Base-by-base conservation (phyloP, 371 early-diverging fungal species). In the Mortierella sp. region DNA sequence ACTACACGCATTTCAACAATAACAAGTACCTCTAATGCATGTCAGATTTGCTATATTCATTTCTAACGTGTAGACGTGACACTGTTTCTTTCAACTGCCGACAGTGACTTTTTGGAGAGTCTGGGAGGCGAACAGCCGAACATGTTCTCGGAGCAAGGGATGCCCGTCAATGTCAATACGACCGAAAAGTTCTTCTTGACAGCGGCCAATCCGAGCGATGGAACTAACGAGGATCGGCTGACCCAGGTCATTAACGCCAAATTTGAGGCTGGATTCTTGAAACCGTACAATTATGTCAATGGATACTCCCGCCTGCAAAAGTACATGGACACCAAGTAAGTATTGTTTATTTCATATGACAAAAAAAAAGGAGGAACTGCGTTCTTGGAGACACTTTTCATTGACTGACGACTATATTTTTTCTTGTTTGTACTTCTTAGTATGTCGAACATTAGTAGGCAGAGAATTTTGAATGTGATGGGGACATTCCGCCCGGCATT, bases 281-380 rank as follows among this genome's bases (percentile, higher is more conserved):
- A 96, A 82, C 98, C 98, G 1, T 97, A 96, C 92, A 97, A 98
- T 88, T 97, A 97, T 89, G 96, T 96, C 76, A 95, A 93, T 88
- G 95, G 96, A 0, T 98, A 98, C 87, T 91, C 96, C n/a, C 90
- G 96, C 32, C 89, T 98, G 74, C 96, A 96, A 79, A 89, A 90
- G 73, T 97, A 96, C 87, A 97, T 98, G 97, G 98, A 98, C 78
- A 91, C 90, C 74, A 91, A 97, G 95, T 93, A 90, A 87, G 91
- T 38, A 44, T 35, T 24, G 1, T 55, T 21, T 74, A 38, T 80
- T 79, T 12, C 44, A n/a, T 54, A 32, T 41, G 74, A n/a, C n/a
- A 44, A 21, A 29, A 38, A 74, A 74, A n/a, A 24, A 29, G 58
- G 16, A 58, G 27, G 58, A 46, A 14, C 41, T 11, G 29, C 12